Conservation (phyloP, 2,329 filamentous ascomycete genomes). For the Lachnellula arida region DNA sequence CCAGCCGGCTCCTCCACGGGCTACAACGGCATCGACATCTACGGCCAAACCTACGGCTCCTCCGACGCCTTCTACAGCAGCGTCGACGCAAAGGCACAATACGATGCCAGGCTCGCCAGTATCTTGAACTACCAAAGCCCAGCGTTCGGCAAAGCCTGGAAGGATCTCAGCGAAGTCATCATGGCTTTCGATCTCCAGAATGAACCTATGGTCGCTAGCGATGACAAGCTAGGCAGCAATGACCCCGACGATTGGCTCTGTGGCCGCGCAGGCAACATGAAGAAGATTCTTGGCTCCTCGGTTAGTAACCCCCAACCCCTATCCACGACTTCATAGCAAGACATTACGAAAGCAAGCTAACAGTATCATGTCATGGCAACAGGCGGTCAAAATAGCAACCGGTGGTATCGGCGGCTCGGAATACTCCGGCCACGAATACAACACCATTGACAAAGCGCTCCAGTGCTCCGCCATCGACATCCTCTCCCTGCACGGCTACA, state of each 20-base stretch:
- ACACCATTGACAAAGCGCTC: slow-evolving; percentile 9
- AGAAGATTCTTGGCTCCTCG: slow-evolving; percentile 5
- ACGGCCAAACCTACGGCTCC: slow-evolving; percentile 2
- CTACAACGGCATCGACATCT: slow-evolving; percentile 7
- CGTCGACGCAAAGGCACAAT: background rate
- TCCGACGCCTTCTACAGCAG: slow-evolving; percentile 4
- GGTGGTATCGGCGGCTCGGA: slow-evolving; percentile 11
- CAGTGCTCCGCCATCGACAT: slow-evolving; percentile 10
- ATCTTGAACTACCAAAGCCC: slow-evolving; percentile 5
- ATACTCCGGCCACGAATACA: slow-evolving; percentile 9
- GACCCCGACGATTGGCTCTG: slow-evolving; percentile 14
- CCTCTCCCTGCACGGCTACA: slow-evolving; percentile 12
- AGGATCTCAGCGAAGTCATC: slow-evolving; percentile 5
- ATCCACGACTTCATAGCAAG: background rate
- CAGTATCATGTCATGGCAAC: background rate
- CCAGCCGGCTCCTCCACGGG: background rate
- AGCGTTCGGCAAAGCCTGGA: background rate
- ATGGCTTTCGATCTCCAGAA: slow-evolving; percentile 14
- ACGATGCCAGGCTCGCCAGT: background rate
- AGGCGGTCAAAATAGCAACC: slow-evolving; percentile 8
- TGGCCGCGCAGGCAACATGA: slow-evolving; percentile 1
- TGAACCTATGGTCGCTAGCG: slow-evolving; percentile 6
- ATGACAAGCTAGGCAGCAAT: background rate
- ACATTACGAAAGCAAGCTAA: background rate
- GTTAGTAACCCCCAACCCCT: background rate